Conservation (phyloP, 164 flowering plant species). For the Cinnamomum chago region DNA sequence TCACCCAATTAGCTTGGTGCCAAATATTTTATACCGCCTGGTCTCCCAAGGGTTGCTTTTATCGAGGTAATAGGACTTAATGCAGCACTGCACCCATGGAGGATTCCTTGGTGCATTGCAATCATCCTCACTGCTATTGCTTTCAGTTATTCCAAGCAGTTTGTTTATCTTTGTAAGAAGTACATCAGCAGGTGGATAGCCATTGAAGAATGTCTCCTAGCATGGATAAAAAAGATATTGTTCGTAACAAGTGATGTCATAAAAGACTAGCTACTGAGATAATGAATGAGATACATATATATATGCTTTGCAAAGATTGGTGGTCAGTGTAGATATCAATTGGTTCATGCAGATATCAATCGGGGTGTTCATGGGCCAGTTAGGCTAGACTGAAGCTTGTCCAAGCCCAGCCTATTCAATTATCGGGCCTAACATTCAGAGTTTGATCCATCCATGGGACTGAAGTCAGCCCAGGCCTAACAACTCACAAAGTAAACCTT, state of each 20-base stretch:
- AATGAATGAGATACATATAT: background rate
- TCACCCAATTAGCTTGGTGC: slow-evolving; percentile 29
- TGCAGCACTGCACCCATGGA: slow-evolving; percentile 51
- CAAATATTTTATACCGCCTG: slow-evolving; percentile 41
- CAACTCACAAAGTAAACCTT: too few relatives aligned
- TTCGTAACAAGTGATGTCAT: background rate
- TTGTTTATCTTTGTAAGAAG: slow-evolving; percentile 33
- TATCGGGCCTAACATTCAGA: too few relatives aligned
- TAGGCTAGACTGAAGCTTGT: too few relatives aligned
- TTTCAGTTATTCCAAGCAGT: slow-evolving; percentile 43
- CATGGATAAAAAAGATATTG: background rate
- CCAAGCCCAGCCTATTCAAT: too few relatives aligned
- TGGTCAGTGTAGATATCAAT: background rate
- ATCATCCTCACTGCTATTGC: slow-evolving; percentile 16
- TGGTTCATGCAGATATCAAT: too few relatives aligned
- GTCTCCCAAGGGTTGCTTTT: slow-evolving; percentile 43
- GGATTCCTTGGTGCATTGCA: slow-evolving; percentile 42
- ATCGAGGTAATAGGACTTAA: slow-evolving; percentile 41
- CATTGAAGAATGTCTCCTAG: slow-evolving; percentile 56
- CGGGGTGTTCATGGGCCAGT: too few relatives aligned
- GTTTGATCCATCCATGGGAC: too few relatives aligned
- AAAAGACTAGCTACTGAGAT: background rate
- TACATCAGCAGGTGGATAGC: slow-evolving; percentile 29
- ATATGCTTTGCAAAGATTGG: background rate
- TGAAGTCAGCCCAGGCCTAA: too few relatives aligned